Conservation (phyloP, 2,329 filamentous ascomycete genomes). For the Madurella fahalii region DNA sequence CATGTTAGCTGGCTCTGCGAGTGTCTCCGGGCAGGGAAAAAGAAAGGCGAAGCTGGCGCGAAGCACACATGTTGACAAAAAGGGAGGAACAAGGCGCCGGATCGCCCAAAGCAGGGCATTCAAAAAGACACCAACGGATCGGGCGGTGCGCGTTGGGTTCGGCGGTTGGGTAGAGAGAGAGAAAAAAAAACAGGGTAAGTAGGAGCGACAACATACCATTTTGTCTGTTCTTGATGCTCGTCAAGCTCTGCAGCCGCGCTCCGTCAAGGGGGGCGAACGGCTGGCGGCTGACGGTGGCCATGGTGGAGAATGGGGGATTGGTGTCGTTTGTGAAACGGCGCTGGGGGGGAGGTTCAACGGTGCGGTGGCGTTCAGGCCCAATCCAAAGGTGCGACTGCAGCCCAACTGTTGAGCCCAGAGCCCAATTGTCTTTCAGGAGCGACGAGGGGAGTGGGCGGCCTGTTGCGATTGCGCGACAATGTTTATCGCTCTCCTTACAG, state of each 20-base stretch:
- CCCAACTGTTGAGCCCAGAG: background rate
- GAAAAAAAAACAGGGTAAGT: background rate
- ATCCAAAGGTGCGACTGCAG: constrained; percentile 10
- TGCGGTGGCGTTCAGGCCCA: constrained; percentile 5
- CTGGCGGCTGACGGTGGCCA: constrained; percentile 60
- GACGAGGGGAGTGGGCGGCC: background rate
- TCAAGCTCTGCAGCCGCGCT: constrained; percentile 65
- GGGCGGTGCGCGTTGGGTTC: background rate
- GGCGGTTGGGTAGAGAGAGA: no score
- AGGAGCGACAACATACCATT: constrained; percentile 52
- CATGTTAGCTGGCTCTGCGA: constrained; percentile 26
- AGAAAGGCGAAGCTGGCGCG: background rate
- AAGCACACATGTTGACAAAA: background rate
- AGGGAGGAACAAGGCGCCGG: background rate
- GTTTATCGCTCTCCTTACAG: constrained; percentile 17
- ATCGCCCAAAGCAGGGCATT: background rate
- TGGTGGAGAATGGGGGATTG: constrained; percentile 31
- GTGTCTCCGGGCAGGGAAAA: background rate
- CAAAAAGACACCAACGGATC: no score
- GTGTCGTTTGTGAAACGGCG: constrained; percentile 9
- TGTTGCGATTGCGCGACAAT: constrained; percentile 5
- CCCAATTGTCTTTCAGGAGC: background rate
- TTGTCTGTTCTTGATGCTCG: constrained; percentile 74
- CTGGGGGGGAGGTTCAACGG: background rate
- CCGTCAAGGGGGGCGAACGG: constrained; percentile 71